Conservation (phyloP, 176 grass and related monocot species). For the Metroxylon sagu region DNA sequence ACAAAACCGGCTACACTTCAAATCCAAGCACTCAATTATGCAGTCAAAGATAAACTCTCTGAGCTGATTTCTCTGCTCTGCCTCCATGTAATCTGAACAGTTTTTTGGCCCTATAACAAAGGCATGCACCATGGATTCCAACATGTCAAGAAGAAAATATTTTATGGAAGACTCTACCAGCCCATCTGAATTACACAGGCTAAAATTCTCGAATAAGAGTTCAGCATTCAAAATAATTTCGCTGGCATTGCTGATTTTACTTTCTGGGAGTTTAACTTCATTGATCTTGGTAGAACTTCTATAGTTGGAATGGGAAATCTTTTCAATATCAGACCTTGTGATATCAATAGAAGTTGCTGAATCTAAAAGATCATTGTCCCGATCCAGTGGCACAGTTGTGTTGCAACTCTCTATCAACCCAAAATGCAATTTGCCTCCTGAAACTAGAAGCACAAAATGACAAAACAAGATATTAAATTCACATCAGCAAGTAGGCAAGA, state of each 20-base stretch:
- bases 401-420: conserved; percentile 23
- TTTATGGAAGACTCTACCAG: conserved; percentile 10
- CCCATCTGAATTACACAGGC: conserved; percentile 2
- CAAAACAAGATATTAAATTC: too few species aligned
- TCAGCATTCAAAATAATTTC: conserved; percentile 46
- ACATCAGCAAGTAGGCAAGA: too few species aligned
- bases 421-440: conserved; percentile 32
- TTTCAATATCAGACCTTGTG: conserved; percentile 8
- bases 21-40: conserved; percentile 58
- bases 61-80: conserved; percentile 21
- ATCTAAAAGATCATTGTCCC: conserved; percentile 32
- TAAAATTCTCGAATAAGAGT: conserved; percentile 29
- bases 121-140: conserved; percentile 25
- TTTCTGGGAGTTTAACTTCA: conserved; percentile 13
- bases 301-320: neutral
- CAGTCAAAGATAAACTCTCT: conserved; percentile 68
- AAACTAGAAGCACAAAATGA: neutral
- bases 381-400: conserved; percentile 36
- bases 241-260: conserved; percentile 28
- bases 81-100: conserved; percentile 16
- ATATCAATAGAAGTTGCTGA: conserved; percentile 19
- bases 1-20: conserved; percentile 39
- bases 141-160: conserved; percentile 42
- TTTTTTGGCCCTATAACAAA: conserved; percentile 5
- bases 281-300: neutral